Percentiles rank a stretch among this genome's conserved stretches.
These are phyloP conservation scores for Fagopyrum esculentum DNA, from an alignment of 148 eudicot genomes.

Conservation along the genomic window DNA sequence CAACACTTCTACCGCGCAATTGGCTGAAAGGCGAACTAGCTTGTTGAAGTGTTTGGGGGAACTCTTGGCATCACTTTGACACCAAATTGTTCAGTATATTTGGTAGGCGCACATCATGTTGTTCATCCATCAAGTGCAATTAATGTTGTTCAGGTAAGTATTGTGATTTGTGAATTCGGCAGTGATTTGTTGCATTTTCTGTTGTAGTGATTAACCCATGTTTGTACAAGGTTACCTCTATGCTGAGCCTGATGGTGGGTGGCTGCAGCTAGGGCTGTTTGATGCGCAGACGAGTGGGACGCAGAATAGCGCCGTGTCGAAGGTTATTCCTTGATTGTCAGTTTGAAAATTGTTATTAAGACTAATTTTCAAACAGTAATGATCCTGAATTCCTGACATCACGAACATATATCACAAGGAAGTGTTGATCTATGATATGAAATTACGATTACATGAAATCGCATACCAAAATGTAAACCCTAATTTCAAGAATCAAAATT, in stretches of 20 bases:
- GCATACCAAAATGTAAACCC: neutral
- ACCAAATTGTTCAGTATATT: neutral
- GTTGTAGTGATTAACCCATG: too few species aligned
- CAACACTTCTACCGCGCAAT: neutral
- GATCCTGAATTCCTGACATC: too few species aligned
- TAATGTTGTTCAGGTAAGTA: neutral
- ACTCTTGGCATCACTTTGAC: neutral
- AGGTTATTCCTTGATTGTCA: neutral
- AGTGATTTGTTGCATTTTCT: neutral
- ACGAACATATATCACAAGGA: too few species aligned
- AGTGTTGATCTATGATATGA: neutral
- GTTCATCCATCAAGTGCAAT: neutral
- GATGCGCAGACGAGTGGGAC: too few species aligned
- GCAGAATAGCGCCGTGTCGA: neutral
- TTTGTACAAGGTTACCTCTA: too few species aligned
- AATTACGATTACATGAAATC: neutral
- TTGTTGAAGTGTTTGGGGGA: constrained; percentile 11
- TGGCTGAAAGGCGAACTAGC: neutral
- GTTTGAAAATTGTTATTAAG: neutral
- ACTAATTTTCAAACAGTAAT: neutral
- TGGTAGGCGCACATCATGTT: neutral
- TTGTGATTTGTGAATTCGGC: neutral
- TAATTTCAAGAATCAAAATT: neutral
- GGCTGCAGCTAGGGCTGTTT: neutral
- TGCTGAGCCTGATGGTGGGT: too few species aligned